Evolutionary conservation across 176 grass and related monocot species (phyloP).

Genomic region (Avena atlantica): DNA sequence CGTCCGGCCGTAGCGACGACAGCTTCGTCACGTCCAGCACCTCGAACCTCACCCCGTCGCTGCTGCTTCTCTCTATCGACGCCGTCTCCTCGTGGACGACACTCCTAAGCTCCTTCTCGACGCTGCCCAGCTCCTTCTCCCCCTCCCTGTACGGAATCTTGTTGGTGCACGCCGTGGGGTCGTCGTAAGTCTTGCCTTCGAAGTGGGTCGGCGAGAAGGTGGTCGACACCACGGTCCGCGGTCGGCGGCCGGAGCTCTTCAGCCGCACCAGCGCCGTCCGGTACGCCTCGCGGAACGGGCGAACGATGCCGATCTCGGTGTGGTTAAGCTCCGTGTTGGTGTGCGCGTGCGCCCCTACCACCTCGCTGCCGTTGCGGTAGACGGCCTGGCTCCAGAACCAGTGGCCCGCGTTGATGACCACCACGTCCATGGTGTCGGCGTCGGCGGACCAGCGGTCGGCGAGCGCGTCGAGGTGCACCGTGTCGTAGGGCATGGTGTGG

Average conservation of each 20-base stretch:
- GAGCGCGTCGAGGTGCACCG: conserved; percentile 46
- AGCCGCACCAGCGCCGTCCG: conserved; percentile 36
- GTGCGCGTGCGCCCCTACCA: conserved; percentile 55
- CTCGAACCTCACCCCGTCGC: conserved; percentile 40
- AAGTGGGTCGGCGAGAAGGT: conserved; percentile 74
- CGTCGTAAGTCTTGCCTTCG: conserved; percentile 39
- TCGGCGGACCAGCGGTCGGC: conserved; percentile 42
- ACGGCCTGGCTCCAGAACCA: conserved; percentile 57
- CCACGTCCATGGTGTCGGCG: conserved; percentile 53
- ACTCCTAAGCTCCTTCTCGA: conserved; percentile 48
- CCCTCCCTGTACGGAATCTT: conserved; percentile 56
- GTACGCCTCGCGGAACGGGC: conserved; percentile 48
- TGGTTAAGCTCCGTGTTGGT: conserved; percentile 31
- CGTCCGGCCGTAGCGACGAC: conserved; percentile 62
- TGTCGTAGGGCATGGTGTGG: conserved; percentile 16
- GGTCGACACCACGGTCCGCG: conserved; percentile 39
- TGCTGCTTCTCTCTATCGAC: not conserved
- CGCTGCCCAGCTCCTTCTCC: conserved; percentile 55
- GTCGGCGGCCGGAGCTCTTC: conserved; percentile 12
- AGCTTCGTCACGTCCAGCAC: conserved; percentile 76
- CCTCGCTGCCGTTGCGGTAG: conserved; percentile 52
- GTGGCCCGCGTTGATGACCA: conserved; percentile 51
- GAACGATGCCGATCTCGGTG: conserved; percentile 61
- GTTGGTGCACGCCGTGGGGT: conserved; percentile 52
- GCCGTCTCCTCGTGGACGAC: conserved; percentile 60